phyloP scores from a whole-genome alignment of 1,139 yeast genomes.

The Debaryomycetaceae sp. region DNA sequence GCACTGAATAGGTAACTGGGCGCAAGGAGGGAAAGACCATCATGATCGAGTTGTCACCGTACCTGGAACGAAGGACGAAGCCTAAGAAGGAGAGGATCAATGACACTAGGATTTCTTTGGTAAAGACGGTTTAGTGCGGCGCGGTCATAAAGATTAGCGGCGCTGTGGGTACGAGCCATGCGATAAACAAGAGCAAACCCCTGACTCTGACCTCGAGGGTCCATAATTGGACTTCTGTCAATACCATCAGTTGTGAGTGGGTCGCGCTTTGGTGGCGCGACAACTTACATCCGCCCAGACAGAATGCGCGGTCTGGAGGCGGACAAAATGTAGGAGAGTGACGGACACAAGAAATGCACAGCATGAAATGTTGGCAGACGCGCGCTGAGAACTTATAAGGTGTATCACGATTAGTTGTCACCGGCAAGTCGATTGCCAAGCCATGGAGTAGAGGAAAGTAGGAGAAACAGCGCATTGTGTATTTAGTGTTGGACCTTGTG shows the following conservation, averaged over 20 bases:
- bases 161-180: slow-evolving; percentile 36
- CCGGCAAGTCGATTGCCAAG: too few relatives aligned
- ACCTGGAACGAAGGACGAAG: slow-evolving; percentile 35
- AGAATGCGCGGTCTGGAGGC: too few relatives aligned
- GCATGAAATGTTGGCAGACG: too few relatives aligned
- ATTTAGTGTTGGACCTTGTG: slow-evolving; percentile 29
- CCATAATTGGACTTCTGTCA: slow-evolving; percentile 5
- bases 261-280: too few relatives aligned
- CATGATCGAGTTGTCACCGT: too few relatives aligned
- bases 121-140: slow-evolving; percentile 23
- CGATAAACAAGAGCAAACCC: slow-evolving; percentile 27
- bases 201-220: slow-evolving; percentile 6
- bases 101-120: slow-evolving; percentile 32
- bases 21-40: slow-evolving; percentile 1
- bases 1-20: slow-evolving; percentile 25
- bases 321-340: too few relatives aligned
- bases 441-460: too few relatives aligned
- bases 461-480: too few relatives aligned
- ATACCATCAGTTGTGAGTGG: background rate
- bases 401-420: too few relatives aligned
- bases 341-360: too few relatives aligned
- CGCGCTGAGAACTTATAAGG: too few relatives aligned
- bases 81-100: slow-evolving; percentile 34
- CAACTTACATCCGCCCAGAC: too few relatives aligned
- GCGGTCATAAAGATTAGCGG: slow-evolving; percentile 28